Evolutionary conservation across 805 yeast genomes (phyloP).

Genomic region (Ogataea populi-albae): DNA sequence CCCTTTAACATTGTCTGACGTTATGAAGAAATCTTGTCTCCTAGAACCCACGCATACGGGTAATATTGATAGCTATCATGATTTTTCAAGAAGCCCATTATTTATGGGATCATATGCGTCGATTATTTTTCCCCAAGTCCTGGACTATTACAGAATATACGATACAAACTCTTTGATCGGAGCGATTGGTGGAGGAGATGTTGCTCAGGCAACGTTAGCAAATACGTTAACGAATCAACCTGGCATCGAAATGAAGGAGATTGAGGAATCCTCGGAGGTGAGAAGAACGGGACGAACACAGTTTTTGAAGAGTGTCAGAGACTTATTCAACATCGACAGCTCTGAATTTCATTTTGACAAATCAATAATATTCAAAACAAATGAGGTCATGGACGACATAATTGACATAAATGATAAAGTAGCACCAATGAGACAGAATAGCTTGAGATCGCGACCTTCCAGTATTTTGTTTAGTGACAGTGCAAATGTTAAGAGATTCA

Average conservation of each 20-base stretch:
- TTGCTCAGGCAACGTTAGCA: constrained; percentile 15
- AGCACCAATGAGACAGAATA: constrained; percentile 7
- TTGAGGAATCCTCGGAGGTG: constrained; percentile 4
- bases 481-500: constrained; percentile 30
- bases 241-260: constrained; percentile 8
- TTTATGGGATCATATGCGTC: constrained; percentile 64
- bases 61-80: constrained; percentile 39
- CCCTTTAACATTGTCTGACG: constrained; percentile 46
- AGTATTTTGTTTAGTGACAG: constrained; percentile 33
- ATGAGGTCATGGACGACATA: constrained; percentile 26
- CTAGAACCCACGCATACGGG: constrained; percentile 61
- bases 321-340: constrained; percentile 60
- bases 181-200: constrained; percentile 45
- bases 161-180: constrained; percentile 51
- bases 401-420: constrained; percentile 15
- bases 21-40: constrained; percentile 62
- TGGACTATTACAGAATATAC: constrained; percentile 56
- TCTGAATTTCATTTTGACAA: constrained; percentile 53
- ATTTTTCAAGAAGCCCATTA: constrained; percentile 52
- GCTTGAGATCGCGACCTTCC: constrained; percentile 30
- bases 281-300: constrained; percentile 38
- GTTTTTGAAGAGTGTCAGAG: constrained; percentile 55
- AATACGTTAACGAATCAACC: constrained; percentile 17
- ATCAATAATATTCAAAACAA: constrained; percentile 59
- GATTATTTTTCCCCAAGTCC: constrained; percentile 55